These are phyloP conservation scores for Solanum arcanum DNA, from an alignment of 257 asterid species.

Conservation along the genomic window DNA sequence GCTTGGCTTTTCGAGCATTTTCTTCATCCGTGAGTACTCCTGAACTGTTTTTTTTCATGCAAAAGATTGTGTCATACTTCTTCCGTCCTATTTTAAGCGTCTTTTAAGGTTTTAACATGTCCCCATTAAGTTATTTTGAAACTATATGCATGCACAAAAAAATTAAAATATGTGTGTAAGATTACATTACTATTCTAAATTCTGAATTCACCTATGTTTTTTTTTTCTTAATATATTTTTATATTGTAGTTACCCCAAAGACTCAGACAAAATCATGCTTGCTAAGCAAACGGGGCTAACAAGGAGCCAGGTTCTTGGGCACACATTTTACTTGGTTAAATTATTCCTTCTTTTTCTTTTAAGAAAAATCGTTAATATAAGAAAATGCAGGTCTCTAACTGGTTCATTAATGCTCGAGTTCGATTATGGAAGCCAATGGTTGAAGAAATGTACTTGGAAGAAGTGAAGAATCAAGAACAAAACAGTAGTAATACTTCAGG, in stretches of 20 bases:
- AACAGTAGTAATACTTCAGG: neutral
- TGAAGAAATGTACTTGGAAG: constrained; percentile 75
- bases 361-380: neutral
- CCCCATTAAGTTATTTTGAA: neutral
- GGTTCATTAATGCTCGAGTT: constrained; percentile 85
- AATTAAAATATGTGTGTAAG: neutral
- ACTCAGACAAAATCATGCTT: constrained; percentile 55
- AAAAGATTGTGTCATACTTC: neutral
- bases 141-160: neutral
- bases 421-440: constrained; percentile 90
- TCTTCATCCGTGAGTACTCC: constrained; percentile 53
- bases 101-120: neutral
- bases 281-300: constrained; percentile 87
- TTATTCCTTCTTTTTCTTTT: neutral
- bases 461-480: constrained; percentile 36
- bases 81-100: no score
- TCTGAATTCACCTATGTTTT: neutral
- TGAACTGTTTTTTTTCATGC: neutral
- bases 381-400: constrained; percentile 57
- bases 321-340: neutral
- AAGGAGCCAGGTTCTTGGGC: constrained; percentile 52
- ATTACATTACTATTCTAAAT: neutral
- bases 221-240: neutral
- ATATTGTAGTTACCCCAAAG: constrained; percentile 59
- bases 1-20: constrained; percentile 85